Evolutionary conservation across 305 asterid species (phyloP), one percentile per base, ranked within the genome.

Genomic region (Fraxinus baroniana): DNA sequence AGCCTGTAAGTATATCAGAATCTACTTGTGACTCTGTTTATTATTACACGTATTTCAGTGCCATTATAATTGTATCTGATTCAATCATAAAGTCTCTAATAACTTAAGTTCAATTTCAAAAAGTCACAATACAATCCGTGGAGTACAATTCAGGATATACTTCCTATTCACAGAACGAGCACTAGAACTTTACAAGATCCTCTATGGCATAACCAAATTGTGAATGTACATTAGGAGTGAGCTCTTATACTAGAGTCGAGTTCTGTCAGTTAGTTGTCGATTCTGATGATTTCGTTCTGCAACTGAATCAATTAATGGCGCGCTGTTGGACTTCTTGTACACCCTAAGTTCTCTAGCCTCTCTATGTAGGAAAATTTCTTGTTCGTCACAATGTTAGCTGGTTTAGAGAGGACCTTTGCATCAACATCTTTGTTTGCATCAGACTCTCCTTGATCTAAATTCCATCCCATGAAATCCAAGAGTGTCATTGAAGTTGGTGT

Each of bases 401-500:
- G 84, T 86, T 88, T 91, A 74, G 36, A 44, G 32, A 81, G 80
- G 0, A 24, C 28, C 84, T 86, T 80, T 33, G 78, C 32, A 46
- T 68, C 85, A 2, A 13, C 5, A 9, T 90, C 89, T 78, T 86
- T 88, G 81, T 84, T 89, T 32, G 83, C 60, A 3, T 84, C 91
- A 0, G 78, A 5, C 0, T 89, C 95, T 44, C 85, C 92, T 22
- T 85, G 86, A 6, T 90, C 94, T 15, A 75, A 52, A 33, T 82
- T 82, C 97, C 94, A 90, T 2, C 88, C 94, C 93, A 91, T 91
- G 90, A 91, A 91, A 84, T 92, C 97, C 5, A 87, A 83, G 44
- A 92, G 81, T 44, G 92, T 91, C 92, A 86, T 89, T 64, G 93
- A 86, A 60, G 85, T 83, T 0, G 93, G 91, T 5, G 88, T 87